Conservation (phyloP, 495 filamentous ascomycete genomes). For the Pseudoneurospora amorphoporcata region DNA sequence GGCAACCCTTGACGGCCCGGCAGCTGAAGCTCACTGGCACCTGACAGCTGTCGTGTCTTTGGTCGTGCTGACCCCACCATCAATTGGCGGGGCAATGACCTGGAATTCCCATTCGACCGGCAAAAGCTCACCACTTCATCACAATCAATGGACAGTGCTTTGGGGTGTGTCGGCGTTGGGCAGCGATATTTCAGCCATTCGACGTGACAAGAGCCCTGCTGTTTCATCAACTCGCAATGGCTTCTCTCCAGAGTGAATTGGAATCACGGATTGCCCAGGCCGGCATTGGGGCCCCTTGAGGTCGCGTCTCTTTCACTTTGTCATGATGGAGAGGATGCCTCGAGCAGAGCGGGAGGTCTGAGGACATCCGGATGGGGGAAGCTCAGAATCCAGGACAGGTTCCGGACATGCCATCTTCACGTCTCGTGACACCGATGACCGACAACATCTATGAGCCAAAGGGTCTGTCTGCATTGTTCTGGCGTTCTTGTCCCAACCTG, state of each 20-base stretch:
- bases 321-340: neutral
- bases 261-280: neutral
- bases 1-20: neutral
- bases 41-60: neutral
- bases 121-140: neutral
- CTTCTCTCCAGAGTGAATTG: neutral
- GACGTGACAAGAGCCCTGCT: neutral
- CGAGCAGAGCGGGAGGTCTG: neutral
- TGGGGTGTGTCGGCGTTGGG: neutral
- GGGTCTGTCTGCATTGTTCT: neutral
- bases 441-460: neutral
- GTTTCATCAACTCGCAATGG: neutral
- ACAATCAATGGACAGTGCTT: neutral
- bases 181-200: neutral
- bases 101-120: neutral
- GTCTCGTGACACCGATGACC: neutral
- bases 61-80: neutral
- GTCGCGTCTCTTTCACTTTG: neutral
- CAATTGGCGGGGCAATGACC: neutral
- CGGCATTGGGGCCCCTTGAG: neutral
- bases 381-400: neutral
- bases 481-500: neutral
- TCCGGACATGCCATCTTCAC: neutral
- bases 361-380: neutral
- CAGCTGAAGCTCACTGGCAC: neutral